Percentiles rank a stretch among this genome's conserved stretches.
Evolutionary conservation across 2,329 filamentous ascomycete species (phyloP).

Genomic region (Gaeumannomyces tritici): DNA sequence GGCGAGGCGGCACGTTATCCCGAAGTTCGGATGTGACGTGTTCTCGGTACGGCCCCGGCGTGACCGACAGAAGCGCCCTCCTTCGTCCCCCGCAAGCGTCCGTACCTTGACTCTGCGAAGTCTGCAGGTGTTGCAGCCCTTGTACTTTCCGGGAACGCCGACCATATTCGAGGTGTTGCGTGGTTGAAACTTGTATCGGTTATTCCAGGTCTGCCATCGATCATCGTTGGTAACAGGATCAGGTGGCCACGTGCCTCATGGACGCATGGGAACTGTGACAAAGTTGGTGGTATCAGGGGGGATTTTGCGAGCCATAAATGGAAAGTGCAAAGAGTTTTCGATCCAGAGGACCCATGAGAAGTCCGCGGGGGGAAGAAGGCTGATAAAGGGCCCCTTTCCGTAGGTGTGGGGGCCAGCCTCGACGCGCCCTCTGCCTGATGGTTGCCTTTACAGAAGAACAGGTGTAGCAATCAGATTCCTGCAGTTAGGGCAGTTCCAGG

Average conservation of each 20-base stretch:
- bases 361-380: not conserved
- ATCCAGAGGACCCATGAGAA: not conserved
- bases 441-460: not conserved
- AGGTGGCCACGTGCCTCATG: not conserved
- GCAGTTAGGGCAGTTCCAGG: not conserved
- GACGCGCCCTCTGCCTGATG: not conserved
- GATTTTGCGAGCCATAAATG: not conserved
- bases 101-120: conserved; percentile 48
- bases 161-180: conserved; percentile 37
- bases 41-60: not conserved
- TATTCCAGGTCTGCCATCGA: not conserved
- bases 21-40: conserved; percentile 2
- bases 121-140: conserved; percentile 54
- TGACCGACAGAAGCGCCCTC: not conserved
- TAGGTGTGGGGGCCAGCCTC: not conserved
- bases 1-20: not conserved
- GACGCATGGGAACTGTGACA: not conserved
- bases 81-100: not conserved
- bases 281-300: too few species aligned
- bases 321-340: not conserved
- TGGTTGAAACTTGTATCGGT: not conserved
- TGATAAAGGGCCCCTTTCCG: not conserved
- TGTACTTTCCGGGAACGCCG: conserved; percentile 54
- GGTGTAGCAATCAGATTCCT: not conserved
- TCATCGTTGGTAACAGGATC: not conserved